Evolutionary conservation across 345 rosid genomes (phyloP).

Genomic region (Linum usitatissimum): DNA sequence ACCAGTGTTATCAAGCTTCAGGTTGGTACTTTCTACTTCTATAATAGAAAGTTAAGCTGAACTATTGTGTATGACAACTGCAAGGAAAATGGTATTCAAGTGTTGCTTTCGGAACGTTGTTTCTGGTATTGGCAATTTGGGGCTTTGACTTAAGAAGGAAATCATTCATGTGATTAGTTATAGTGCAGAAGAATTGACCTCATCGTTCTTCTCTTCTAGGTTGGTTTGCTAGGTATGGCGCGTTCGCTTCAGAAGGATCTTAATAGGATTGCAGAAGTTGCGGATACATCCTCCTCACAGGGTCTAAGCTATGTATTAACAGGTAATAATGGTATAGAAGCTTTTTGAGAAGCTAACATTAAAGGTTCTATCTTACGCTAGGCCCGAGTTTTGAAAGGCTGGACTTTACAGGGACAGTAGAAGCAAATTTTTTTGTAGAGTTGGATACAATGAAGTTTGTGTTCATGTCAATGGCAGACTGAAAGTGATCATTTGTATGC

Average conservation of each 20-base stretch:
- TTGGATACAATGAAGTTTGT: neutral
- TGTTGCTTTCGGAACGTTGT: neutral
- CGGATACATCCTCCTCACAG: slow-evolving; percentile 81
- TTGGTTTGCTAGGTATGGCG: slow-evolving; percentile 80
- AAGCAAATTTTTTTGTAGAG: neutral
- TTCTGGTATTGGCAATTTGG: neutral
- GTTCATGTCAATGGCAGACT: neutral
- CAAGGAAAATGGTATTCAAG: neutral
- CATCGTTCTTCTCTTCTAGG: slow-evolving; percentile 27
- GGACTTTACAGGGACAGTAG: neutral
- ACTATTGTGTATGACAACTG: neutral
- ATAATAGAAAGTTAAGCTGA: neutral
- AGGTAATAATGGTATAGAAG: slow-evolving; percentile 35
- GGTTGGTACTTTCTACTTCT: slow-evolving; percentile 24
- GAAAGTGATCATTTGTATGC: slow-evolving; percentile 1
- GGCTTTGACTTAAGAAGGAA: neutral
- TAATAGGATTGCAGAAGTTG: slow-evolving; percentile 66
- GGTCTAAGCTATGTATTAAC: slow-evolving; percentile 77
- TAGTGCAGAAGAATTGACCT: neutral
- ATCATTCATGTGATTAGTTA: neutral
- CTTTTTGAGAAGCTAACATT: too few relatives aligned
- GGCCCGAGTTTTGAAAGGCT: too few relatives aligned
- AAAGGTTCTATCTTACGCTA: too few relatives aligned
- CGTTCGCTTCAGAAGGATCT: slow-evolving; percentile 72
- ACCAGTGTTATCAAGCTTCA: slow-evolving; percentile 84